phyloP scores from a whole-genome alignment of 2,329 filamentous ascomycete species.

The Diplocarpon rosae region DNA sequence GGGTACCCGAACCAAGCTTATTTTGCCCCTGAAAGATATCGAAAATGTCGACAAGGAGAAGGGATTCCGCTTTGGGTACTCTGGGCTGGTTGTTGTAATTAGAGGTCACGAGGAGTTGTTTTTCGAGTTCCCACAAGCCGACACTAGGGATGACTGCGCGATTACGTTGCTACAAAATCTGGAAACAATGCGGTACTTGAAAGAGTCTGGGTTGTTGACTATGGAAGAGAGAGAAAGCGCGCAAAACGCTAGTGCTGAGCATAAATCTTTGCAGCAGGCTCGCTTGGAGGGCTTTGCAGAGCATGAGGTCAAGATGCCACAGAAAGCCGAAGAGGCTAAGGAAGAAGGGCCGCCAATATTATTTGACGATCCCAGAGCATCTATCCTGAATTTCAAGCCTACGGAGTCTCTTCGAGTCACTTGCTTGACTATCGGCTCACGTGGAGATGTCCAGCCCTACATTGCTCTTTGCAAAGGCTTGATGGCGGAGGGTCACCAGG shows the following conservation, averaged over 20 bases:
- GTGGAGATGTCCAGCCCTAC: constrained; percentile 94
- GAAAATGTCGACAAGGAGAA: constrained; percentile 93
- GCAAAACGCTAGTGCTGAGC: constrained; percentile 67
- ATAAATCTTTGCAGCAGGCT: constrained; percentile 68
- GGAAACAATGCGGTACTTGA: constrained; percentile 59
- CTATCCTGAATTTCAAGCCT: constrained; percentile 86
- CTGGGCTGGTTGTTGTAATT: constrained; percentile 85
- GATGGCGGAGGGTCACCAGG: constrained; percentile 73
- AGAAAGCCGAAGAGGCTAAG: constrained; percentile 33
- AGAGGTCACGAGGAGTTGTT: constrained; percentile 91
- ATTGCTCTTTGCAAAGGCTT: constrained; percentile 91
- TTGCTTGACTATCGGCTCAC: constrained; percentile 89
- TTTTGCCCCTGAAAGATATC: constrained; percentile 81
- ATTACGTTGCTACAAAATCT: constrained; percentile 69
- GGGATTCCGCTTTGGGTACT: constrained; percentile 84
- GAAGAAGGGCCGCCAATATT: constrained; percentile 60
- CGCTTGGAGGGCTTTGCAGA: constrained; percentile 43
- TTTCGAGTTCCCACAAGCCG: constrained; percentile 76
- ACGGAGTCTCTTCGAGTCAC: constrained; percentile 69
- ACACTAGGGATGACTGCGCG: constrained; percentile 78
- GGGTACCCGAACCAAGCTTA: constrained; percentile 83
- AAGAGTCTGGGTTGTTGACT: constrained; percentile 56
- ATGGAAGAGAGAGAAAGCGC: constrained; percentile 60
- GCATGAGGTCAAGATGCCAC: constrained; percentile 40
- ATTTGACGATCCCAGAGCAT: constrained; percentile 82